Conservation (phyloP, 257 asterid genomes). For the Cynanchum wilfordii region DNA sequence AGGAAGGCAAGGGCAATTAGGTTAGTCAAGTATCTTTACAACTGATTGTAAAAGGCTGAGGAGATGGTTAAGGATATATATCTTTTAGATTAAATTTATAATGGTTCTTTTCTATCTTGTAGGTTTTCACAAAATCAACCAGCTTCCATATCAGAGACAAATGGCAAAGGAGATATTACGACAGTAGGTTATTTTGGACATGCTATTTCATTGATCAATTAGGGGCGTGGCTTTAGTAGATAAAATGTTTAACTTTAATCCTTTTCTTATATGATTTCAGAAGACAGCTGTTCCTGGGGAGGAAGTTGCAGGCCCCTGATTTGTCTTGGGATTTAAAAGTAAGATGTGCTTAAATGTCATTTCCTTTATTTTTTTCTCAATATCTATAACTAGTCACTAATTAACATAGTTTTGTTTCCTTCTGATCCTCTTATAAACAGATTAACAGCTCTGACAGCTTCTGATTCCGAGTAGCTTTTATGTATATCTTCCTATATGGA, state of each 20-base stretch:
- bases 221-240: not conserved
- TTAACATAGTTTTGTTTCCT: not conserved
- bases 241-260: not conserved
- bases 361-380: not conserved
- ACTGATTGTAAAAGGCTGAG: not conserved
- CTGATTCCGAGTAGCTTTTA: conserved; percentile 14
- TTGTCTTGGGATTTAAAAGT: conserved; percentile 12
- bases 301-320: conserved; percentile 29
- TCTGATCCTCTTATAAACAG: conserved; percentile 10
- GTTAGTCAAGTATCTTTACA: conserved; percentile 20
- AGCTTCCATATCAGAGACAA: conserved; percentile 19
- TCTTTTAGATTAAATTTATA: conserved; percentile 3
- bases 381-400: too few relatives aligned
- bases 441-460: conserved; percentile 15
- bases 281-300: conserved; percentile 16
- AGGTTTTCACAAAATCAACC: conserved; percentile 41
- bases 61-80: not conserved
- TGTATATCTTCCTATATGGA: conserved; percentile 2
- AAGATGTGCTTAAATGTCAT: not conserved
- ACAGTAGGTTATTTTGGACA: conserved; percentile 15
- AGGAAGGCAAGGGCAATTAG: conserved; percentile 94
- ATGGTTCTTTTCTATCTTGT: conserved; percentile 5
- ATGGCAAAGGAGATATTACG: conserved; percentile 19
- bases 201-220: not conserved
- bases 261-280: conserved; percentile 18